Percentiles rank a stretch among this genome's conserved stretches.
Conservation (phyloP, 2,329 filamentous ascomycete species). For the Chrysoporthe puriensis region DNA sequence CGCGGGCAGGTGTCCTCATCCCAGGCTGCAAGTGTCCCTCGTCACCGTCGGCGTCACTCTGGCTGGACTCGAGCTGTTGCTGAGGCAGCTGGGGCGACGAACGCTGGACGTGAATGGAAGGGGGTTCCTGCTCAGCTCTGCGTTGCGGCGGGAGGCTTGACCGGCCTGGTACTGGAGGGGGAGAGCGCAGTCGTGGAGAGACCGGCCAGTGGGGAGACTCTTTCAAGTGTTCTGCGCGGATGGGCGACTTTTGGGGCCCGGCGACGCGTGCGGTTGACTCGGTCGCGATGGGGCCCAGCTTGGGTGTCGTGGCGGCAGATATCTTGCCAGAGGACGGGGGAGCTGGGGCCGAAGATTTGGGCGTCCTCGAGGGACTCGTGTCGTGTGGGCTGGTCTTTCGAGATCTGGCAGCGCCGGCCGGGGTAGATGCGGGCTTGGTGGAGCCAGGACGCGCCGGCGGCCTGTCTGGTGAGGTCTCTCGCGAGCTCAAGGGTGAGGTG, state of each 20-base stretch:
- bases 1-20: constrained; percentile 62
- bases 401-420: constrained; percentile 50
- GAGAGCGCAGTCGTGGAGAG: constrained; percentile 77
- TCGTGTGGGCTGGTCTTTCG: constrained; percentile 70
- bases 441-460: constrained; percentile 42
- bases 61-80: constrained; percentile 42
- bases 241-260: constrained; percentile 64
- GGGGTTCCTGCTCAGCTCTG: constrained; percentile 54
- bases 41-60: constrained; percentile 57
- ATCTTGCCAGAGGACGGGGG: constrained; percentile 69
- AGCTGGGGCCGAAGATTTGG: constrained; percentile 57
- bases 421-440: constrained; percentile 38
- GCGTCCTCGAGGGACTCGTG: constrained; percentile 61
- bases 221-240: constrained; percentile 51
- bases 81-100: constrained; percentile 50
- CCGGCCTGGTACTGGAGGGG: constrained; percentile 63
- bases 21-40: constrained; percentile 55
- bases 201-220: constrained; percentile 74
- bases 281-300: constrained; percentile 61
- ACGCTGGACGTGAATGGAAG: constrained; percentile 57
- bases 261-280: constrained; percentile 66
- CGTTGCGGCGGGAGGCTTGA: constrained; percentile 49
- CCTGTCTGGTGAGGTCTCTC: constrained; percentile 54
- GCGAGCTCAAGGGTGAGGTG: constrained; percentile 40
- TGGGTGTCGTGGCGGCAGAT: constrained; percentile 69